A percentile compares a stretch with the other conserved stretches of the same genome.
Evolutionary conservation across 1,284 basidiomycete species (phyloP).

Genomic region (Trametes sp.): DNA sequence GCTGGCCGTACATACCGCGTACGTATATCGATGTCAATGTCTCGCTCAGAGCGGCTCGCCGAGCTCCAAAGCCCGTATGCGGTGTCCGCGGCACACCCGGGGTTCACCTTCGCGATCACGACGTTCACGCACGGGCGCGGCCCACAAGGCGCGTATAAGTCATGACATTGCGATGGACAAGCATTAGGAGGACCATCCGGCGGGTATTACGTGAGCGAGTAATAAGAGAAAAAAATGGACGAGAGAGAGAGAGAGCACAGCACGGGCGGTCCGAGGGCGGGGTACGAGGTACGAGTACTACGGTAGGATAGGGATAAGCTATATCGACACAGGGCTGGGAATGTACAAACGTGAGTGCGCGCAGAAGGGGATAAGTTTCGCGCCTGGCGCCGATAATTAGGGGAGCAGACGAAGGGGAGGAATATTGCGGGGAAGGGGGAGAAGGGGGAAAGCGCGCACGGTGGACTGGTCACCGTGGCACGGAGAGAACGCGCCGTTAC

Average conservation of each 20-base stretch:
- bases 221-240: not conserved
- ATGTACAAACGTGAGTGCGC: slow-evolving; percentile 17
- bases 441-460: not conserved
- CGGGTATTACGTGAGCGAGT: slow-evolving; percentile 13
- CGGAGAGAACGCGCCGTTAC: slow-evolving; percentile 4
- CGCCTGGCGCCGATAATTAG: slow-evolving; percentile 35
- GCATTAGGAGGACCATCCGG: slow-evolving; percentile 13
- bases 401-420: too few relatives aligned
- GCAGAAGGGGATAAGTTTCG: slow-evolving; percentile 14
- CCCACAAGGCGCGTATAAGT: slow-evolving; percentile 1
- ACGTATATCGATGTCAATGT: not conserved
- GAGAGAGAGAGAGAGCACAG: not conserved
- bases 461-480: slow-evolving; percentile 3
- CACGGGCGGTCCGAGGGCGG: not conserved
- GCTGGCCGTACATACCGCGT: not conserved
- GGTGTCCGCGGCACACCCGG: not conserved
- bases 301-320: slow-evolving; percentile 11
- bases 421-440: not conserved
- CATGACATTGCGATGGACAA: slow-evolving; percentile 7
- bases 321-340: slow-evolving; percentile 18
- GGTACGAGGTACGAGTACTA: not conserved
- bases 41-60: not conserved
- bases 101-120: not conserved
- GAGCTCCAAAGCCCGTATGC: not conserved
- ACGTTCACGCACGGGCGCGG: not conserved